phyloP scores from a whole-genome alignment of 768 basidiomycete species.

The Amanita rubescens region DNA sequence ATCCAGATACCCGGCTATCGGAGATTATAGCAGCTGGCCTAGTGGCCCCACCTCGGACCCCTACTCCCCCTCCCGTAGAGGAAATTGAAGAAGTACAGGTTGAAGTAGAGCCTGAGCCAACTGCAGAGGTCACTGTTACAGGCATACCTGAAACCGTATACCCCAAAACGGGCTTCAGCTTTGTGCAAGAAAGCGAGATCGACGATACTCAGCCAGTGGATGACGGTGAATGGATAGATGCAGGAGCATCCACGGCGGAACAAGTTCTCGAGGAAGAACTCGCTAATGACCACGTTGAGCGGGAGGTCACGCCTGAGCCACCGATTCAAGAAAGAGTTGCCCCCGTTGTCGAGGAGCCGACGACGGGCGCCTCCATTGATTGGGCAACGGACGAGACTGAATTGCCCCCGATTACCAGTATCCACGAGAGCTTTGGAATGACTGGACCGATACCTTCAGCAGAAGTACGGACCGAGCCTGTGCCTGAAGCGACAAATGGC shows the following conservation, averaged over 20 bases:
- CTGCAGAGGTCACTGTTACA: conserved; percentile 26
- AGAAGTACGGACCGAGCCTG: conserved; percentile 23
- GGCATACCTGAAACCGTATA: conserved; percentile 32
- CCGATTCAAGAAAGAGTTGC: conserved; percentile 6
- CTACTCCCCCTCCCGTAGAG: conserved; percentile 32
- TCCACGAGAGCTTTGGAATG: conserved; percentile 72
- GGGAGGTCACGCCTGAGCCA: not conserved
- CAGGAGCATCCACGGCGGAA: conserved; percentile 15
- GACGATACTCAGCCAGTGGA: conserved; percentile 48
- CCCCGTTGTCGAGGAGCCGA: not conserved
- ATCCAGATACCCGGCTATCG: conserved; percentile 50
- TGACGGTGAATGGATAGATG: conserved; percentile 49
- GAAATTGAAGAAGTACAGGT: conserved; percentile 18
- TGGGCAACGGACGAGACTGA: conserved; percentile 81
- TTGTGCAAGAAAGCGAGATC: conserved; percentile 78
- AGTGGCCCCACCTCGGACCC: conserved; percentile 35
- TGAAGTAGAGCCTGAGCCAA: conserved; percentile 14
- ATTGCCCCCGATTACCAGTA: conserved; percentile 67
- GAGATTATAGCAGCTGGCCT: conserved; percentile 50
- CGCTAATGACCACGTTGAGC: not conserved
- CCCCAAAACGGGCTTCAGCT: conserved; percentile 57
- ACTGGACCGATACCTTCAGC: conserved; percentile 67
- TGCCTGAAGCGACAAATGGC: conserved; percentile 17
- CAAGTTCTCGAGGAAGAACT: conserved; percentile 16
- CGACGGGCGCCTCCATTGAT: conserved; percentile 42